Percentiles rank a stretch among this genome's conserved stretches.
phyloP scores from a whole-genome alignment of 176 grass and related monocot species.

The Avena insularis region DNA sequence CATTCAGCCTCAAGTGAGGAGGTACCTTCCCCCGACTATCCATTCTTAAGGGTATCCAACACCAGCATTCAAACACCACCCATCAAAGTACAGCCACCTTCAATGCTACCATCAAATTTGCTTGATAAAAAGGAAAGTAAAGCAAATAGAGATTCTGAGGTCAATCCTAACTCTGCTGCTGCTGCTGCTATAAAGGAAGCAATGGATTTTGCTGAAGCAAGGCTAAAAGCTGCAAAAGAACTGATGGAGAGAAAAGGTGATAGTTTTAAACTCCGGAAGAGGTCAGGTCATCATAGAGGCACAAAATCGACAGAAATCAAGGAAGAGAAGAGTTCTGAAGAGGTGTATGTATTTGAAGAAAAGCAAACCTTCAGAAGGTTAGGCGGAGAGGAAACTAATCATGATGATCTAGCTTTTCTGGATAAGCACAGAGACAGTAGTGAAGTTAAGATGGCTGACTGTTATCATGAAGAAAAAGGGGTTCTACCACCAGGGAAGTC shows the following conservation, averaged over 20 bases:
- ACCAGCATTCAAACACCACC: conserved; percentile 58
- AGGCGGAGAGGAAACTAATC: conserved; percentile 47
- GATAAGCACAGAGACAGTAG: conserved; percentile 31
- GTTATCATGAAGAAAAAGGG: conserved; percentile 45
- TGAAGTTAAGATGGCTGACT: conserved; percentile 26
- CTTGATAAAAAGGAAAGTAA: conserved; percentile 50
- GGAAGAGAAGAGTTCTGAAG: conserved; percentile 45
- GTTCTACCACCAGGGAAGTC: conserved; percentile 37
- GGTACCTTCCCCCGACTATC: conserved; percentile 47
- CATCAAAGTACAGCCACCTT: conserved; percentile 59
- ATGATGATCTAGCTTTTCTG: conserved; percentile 23
- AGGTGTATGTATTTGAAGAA: conserved; percentile 47
- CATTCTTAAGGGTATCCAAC: conserved; percentile 66
- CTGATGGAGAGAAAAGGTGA: conserved; percentile 79
- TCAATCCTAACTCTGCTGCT: conserved; percentile 70
- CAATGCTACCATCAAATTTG: conserved; percentile 59
- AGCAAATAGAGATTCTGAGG: conserved; percentile 52
- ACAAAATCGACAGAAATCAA: conserved; percentile 52
- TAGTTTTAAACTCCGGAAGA: conserved; percentile 68
- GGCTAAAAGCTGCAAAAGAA: conserved; percentile 94
- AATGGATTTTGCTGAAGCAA: conserved; percentile 93
- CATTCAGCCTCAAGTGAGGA: conserved; percentile 70
- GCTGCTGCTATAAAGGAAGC: conserved; percentile 86
- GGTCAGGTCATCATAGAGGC: conserved; percentile 44
- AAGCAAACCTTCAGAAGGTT: conserved; percentile 33